A percentile compares a stretch with the other conserved stretches of the same genome.
These are phyloP conservation scores for Populus simonii DNA, from an alignment of 345 rosid genomes.

Conservation along the genomic window DNA sequence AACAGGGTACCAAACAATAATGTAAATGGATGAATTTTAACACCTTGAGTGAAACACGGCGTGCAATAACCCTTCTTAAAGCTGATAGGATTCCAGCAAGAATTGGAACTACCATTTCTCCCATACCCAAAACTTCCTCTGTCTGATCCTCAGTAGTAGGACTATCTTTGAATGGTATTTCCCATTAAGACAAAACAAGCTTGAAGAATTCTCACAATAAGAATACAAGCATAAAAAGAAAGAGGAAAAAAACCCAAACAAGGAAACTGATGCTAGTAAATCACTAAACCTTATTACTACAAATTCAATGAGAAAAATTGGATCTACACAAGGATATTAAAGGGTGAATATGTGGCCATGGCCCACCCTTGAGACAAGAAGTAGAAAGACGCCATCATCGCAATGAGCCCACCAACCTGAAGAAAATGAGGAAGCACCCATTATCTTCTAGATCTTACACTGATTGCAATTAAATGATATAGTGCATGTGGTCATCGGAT, in stretches of 20 bases:
- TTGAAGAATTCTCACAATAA: constrained; percentile 4
- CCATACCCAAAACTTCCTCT: constrained; percentile 61
- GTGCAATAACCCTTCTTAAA: constrained; percentile 82
- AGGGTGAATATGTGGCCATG: constrained; percentile 70
- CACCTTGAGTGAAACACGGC: constrained; percentile 96
- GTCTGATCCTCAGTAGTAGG: constrained; percentile 42
- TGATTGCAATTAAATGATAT: too few species aligned
- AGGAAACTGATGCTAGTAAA: neutral
- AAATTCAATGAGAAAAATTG: neutral
- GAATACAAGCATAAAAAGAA: neutral
- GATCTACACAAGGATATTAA: constrained; percentile 62
- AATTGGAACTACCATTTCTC: constrained; percentile 72
- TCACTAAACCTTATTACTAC: neutral
- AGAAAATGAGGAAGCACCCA: constrained; percentile 18
- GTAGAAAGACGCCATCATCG: constrained; percentile 82
- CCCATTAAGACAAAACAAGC: constrained; percentile 52
- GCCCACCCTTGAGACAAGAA: constrained; percentile 98
- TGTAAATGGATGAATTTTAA: constrained; percentile 8
- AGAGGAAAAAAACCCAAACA: neutral
- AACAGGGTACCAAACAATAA: constrained; percentile 7
- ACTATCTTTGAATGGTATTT: constrained; percentile 59
- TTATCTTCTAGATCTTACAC: neutral
- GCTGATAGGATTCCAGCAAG: constrained; percentile 95
- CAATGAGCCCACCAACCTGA: constrained; percentile 89
- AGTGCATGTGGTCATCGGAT: too few species aligned